Evolutionary conservation across 805 yeast species (phyloP).

Genomic region (Ogataea angusta): DNA sequence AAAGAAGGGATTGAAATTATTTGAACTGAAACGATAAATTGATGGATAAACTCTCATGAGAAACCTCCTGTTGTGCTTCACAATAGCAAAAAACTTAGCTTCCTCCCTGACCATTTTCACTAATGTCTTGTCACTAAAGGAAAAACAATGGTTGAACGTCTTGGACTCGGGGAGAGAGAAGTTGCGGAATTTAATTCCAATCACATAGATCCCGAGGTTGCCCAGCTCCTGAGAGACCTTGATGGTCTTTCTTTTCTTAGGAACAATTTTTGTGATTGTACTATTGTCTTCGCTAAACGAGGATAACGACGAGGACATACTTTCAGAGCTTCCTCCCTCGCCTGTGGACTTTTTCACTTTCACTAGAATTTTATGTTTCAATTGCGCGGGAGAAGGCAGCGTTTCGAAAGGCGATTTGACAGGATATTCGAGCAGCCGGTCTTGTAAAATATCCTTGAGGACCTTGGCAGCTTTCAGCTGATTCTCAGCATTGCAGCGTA

Average conservation of each 20-base stretch:
- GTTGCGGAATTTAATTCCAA: slow-evolving; percentile 75
- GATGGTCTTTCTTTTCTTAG: slow-evolving; percentile 15
- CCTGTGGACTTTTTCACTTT: slow-evolving; percentile 61
- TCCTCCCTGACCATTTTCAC: slow-evolving; percentile 62
- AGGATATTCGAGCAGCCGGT: slow-evolving; percentile 45
- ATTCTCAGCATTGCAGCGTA: slow-evolving; percentile 67
- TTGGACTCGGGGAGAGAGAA: slow-evolving; percentile 86
- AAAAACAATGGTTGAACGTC: slow-evolving; percentile 75
- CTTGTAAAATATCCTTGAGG: slow-evolving; percentile 58
- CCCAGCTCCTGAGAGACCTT: slow-evolving; percentile 45
- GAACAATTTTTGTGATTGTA: slow-evolving; percentile 23
- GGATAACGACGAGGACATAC: slow-evolving; percentile 29
- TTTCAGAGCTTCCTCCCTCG: slow-evolving; percentile 4
- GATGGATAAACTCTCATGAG: slow-evolving; percentile 89
- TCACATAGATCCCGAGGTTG: slow-evolving; percentile 63
- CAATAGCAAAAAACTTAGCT: slow-evolving; percentile 50
- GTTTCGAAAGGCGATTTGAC: slow-evolving; percentile 21
- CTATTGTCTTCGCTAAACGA: slow-evolving; percentile 31
- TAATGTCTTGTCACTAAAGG: slow-evolving; percentile 74
- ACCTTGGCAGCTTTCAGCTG: slow-evolving; percentile 58
- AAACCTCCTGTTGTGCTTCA: slow-evolving; percentile 72
- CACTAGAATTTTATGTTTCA: slow-evolving; percentile 68
- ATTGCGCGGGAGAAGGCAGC: slow-evolving; percentile 70
- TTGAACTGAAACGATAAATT: slow-evolving; percentile 66
- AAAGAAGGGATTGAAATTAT: slow-evolving; percentile 73